A percentile compares a stretch with the other conserved stretches of the same genome.
phyloP scores from a whole-genome alignment of 331 rosid genomes.

The Telfairia occidentalis region DNA sequence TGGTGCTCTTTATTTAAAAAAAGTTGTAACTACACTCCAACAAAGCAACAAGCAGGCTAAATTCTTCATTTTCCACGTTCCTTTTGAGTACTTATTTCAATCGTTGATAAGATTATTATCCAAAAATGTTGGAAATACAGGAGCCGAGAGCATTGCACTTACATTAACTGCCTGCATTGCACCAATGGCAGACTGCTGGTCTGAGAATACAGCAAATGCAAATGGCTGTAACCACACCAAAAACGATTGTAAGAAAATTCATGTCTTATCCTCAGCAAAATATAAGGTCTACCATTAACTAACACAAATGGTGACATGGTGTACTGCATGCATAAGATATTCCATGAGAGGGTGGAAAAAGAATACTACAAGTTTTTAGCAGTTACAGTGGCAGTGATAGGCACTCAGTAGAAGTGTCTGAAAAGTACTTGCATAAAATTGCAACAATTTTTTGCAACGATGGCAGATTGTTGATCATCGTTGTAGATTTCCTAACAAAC shows the following conservation, averaged over 20 bases:
- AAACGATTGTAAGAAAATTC: background rate
- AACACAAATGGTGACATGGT: background rate
- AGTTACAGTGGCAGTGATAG: background rate
- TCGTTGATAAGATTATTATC: background rate
- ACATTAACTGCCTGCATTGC: slow-evolving; percentile 87
- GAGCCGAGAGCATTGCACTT: slow-evolving; percentile 16
- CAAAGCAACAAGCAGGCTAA: too few species aligned
- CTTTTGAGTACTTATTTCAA: background rate
- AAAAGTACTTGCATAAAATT: background rate
- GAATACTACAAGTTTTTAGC: background rate
- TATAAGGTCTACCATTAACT: background rate
- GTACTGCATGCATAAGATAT: background rate
- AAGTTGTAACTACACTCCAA: too few species aligned
- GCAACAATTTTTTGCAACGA: background rate
- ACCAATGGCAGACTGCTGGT: slow-evolving; percentile 69
- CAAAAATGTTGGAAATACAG: background rate
- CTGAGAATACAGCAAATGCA: slow-evolving; percentile 82
- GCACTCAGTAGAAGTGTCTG: background rate
- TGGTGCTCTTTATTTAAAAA: too few species aligned
- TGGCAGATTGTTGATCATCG: background rate
- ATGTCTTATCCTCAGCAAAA: background rate
- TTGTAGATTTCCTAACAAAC: background rate
- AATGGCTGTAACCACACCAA: slow-evolving; percentile 45
- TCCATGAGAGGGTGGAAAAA: background rate
- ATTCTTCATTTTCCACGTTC: background rate